phyloP scores from a whole-genome alignment of 139 green algal genomes.

The Micromonas commoda region DNA sequence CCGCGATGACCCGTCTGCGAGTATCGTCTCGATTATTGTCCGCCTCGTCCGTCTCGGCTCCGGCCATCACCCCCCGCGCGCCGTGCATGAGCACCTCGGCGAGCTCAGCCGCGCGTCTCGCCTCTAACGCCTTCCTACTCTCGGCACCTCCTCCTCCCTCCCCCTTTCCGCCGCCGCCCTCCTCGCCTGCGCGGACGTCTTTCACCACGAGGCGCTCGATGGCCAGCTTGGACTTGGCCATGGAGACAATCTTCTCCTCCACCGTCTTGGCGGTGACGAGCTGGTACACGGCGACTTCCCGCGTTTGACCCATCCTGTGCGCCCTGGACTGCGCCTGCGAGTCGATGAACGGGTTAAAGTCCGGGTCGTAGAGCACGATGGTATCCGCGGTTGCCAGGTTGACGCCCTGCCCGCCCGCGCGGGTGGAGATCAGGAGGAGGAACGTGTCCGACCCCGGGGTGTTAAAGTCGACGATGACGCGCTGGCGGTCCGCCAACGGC shows the following conservation, averaged over 20 bases:
- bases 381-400: constrained; percentile 53
- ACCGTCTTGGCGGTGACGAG: constrained; percentile 84
- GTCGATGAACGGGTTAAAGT: constrained; percentile 36
- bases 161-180: not conserved
- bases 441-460: not conserved
- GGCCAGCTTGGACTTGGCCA: not conserved
- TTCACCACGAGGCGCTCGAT: not conserved
- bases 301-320: constrained; percentile 54
- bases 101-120: not conserved
- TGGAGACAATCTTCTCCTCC: constrained; percentile 54
- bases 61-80: not conserved
- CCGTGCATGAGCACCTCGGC: not conserved
- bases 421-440: constrained; percentile 42
- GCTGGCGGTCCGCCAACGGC: not conserved
- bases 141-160: not conserved
- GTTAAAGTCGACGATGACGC: constrained; percentile 12
- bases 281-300: constrained; percentile 77
- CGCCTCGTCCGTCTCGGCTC: not conserved
- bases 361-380: constrained; percentile 46
- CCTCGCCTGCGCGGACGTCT: not conserved
- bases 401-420: constrained; percentile 43
- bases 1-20: not conserved
- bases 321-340: constrained; percentile 26
- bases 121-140: not conserved
- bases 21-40: not conserved